Evolutionary conservation across 345 rosid species (phyloP).

Genomic region (Geranium rotundifolium): DNA sequence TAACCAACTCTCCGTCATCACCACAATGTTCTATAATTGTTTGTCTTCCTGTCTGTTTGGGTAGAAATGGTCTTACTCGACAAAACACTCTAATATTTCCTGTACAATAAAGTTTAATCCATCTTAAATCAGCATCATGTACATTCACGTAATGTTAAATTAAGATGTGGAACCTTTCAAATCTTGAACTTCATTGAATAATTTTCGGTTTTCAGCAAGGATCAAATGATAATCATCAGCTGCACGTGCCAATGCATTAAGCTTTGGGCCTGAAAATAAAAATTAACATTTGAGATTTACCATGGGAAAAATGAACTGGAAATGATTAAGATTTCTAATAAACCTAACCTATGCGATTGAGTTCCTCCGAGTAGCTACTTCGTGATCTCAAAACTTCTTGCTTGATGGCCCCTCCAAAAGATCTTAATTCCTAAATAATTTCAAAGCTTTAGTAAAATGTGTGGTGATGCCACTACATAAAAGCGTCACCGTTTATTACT

Average conservation of each 20-base stretch:
- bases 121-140: neutral
- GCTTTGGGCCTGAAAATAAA: constrained; percentile 37
- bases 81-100: constrained; percentile 93
- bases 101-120: constrained; percentile 17
- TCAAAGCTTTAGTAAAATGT: constrained; percentile 2
- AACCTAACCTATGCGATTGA: constrained; percentile 44
- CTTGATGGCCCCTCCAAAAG: constrained; percentile 47
- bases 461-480: constrained; percentile 1
- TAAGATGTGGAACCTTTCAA: constrained; percentile 46
- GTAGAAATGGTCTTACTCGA: constrained; percentile 67
- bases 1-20: constrained; percentile 65
- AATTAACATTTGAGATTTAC: constrained; percentile 4
- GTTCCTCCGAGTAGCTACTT: constrained; percentile 39
- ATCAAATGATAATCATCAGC: constrained; percentile 60
- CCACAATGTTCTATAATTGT: constrained; percentile 53
- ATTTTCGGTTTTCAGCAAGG: constrained; percentile 66
- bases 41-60: constrained; percentile 41
- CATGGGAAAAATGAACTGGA: neutral
- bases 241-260: constrained; percentile 42
- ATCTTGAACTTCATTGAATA: constrained; percentile 89
- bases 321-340: neutral
- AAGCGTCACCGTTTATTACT: neutral
- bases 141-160: neutral
- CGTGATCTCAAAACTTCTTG: constrained; percentile 43
- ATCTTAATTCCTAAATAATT: constrained; percentile 47